Evolutionary conservation across 2,329 filamentous ascomycete species (phyloP).

Genomic region (Trichoderma atroviride): DNA sequence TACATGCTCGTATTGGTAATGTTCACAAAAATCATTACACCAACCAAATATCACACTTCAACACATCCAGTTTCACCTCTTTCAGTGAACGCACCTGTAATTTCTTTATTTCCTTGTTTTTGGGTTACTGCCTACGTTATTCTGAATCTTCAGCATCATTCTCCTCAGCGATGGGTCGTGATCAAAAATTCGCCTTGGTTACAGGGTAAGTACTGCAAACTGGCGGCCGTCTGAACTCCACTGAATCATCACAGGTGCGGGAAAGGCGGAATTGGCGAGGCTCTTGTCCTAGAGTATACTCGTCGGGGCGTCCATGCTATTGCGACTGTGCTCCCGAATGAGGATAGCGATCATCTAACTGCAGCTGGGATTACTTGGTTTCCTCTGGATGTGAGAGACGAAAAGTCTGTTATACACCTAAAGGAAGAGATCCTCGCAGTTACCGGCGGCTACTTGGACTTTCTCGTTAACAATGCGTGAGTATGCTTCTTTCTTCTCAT

Average conservation of each 20-base stretch:
- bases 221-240: not conserved
- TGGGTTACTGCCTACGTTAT: not conserved
- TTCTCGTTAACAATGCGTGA: constrained; percentile 16
- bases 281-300: constrained; percentile 32
- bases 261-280: constrained; percentile 35
- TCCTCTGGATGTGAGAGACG: constrained; percentile 39
- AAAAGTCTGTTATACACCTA: constrained; percentile 34
- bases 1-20: not conserved
- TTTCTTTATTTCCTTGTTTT: not conserved
- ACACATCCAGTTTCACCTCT: not conserved
- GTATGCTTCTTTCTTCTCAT: not conserved
- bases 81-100: not conserved
- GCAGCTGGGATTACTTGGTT: constrained; percentile 34
- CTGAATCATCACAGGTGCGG: constrained; percentile 20
- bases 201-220: constrained; percentile 4
- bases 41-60: not conserved
- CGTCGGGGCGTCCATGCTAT: constrained; percentile 38
- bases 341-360: constrained; percentile 32
- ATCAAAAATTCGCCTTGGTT: constrained; percentile 7
- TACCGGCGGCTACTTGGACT: constrained; percentile 18
- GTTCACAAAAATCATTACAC: not conserved
- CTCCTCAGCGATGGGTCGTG: not conserved
- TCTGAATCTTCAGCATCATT: no score
- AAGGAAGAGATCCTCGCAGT: constrained; percentile 27
- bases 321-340: constrained; percentile 38